A percentile compares a stretch with the other conserved stretches of the same genome.
Conservation (phyloP, 75 land plant genomes). For the Isoetes taiwanensis region DNA sequence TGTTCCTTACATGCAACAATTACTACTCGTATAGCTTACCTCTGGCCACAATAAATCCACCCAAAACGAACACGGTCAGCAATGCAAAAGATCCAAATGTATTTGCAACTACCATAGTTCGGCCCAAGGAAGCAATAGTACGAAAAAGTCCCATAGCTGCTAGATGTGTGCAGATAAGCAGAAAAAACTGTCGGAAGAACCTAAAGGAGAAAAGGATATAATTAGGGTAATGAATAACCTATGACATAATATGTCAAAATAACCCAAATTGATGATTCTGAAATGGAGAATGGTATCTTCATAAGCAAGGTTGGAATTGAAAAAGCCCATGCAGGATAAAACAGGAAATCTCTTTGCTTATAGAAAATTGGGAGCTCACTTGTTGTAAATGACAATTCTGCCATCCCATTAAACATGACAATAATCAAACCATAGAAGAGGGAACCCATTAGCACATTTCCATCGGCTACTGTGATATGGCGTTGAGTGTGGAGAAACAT, state of each 20-base stretch:
- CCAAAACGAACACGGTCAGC: not conserved
- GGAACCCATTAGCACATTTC: not conserved
- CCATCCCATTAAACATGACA: slow-evolving; percentile 11
- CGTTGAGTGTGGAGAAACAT: not conserved
- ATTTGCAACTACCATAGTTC: not conserved
- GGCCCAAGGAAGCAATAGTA: not conserved
- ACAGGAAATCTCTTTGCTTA: slow-evolving; percentile 14
- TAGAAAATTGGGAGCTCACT: slow-evolving; percentile 12
- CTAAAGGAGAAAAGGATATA: too few relatives aligned
- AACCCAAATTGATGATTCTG: slow-evolving; percentile 9
- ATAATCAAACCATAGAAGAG: slow-evolving; percentile 4
- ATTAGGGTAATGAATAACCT: slow-evolving; percentile 5
- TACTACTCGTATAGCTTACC: slow-evolving; percentile 14
- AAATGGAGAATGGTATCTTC: slow-evolving; percentile 6
- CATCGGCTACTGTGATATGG: not conserved
- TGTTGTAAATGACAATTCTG: slow-evolving; percentile 11
- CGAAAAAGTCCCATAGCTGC: not conserved
- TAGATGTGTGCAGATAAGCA: not conserved
- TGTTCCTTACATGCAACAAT: too few relatives aligned
- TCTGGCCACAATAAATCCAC: not conserved
- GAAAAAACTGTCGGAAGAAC: slow-evolving; percentile 1
- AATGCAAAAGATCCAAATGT: slow-evolving; percentile 1
- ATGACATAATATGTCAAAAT: slow-evolving; percentile 11
- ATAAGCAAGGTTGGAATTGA: slow-evolving; percentile 13
- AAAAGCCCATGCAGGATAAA: slow-evolving; percentile 17